A percentile compares a stretch with the other conserved stretches of the same genome.
Conservation (phyloP, 208 protist species). For the Acanthamoeba triangularis region DNA sequence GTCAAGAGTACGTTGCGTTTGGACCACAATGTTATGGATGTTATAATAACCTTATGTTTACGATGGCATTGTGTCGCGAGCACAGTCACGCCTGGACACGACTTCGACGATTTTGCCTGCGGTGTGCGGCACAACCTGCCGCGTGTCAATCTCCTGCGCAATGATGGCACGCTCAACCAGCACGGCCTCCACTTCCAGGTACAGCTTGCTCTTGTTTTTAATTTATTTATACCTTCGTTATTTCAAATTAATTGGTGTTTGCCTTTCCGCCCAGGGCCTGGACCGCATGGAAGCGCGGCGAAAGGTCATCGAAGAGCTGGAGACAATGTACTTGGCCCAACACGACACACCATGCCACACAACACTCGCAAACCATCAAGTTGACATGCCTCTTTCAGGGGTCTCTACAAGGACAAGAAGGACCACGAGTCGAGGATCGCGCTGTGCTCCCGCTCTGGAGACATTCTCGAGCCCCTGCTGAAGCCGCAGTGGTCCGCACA, state of each 20-base stretch:
- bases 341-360: neutral
- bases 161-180: constrained; percentile 96
- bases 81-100: constrained; percentile 99
- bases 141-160: constrained; percentile 96
- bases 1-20: neutral
- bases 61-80: constrained; percentile 81
- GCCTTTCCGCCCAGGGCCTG: neutral
- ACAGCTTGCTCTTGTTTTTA: no score
- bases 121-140: constrained; percentile 97
- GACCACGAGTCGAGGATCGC: constrained; percentile 97
- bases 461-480: constrained; percentile 99
- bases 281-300: constrained; percentile 90
- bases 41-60: no score
- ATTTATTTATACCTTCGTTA: neutral
- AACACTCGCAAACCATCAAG: neutral
- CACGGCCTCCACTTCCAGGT: constrained; percentile 97
- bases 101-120: constrained; percentile 99
- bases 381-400: neutral
- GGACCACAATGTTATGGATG: no score
- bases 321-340: constrained; percentile 90
- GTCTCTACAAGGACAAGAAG: constrained; percentile 91
- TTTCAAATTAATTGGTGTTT: neutral
- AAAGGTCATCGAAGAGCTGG: constrained; percentile 94
- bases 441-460: constrained; percentile 97
- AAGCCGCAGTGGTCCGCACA: constrained; percentile 99